Conservation (phyloP, 768 basidiomycete species). For the Thelephora ganbajun region DNA sequence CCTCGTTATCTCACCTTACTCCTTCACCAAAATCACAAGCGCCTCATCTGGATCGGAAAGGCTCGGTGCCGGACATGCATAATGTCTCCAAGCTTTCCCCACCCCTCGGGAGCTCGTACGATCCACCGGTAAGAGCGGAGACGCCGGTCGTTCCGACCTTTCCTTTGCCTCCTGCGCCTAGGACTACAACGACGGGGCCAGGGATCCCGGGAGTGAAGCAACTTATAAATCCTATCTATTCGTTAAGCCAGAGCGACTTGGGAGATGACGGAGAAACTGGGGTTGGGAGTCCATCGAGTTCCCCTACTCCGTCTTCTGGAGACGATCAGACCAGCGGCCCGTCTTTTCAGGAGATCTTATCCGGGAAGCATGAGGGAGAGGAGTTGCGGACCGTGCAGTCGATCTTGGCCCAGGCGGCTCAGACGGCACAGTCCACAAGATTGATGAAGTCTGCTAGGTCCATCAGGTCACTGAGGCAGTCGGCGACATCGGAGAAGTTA, state of each 20-base stretch:
- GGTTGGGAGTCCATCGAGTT: slow-evolving; percentile 12
- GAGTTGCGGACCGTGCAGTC: no score
- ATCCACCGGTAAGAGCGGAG: slow-evolving; percentile 42
- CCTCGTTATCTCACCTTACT: neutral
- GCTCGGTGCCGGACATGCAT: neutral
- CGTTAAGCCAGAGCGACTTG: slow-evolving; percentile 44
- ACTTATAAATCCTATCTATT: slow-evolving; percentile 33
- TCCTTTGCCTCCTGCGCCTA: slow-evolving; percentile 55
- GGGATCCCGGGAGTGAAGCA: slow-evolving; percentile 14
- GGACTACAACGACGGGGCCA: slow-evolving; percentile 8
- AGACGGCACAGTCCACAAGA: no score
- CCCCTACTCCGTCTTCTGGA: slow-evolving; percentile 11
- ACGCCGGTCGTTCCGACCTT: slow-evolving; percentile 47
- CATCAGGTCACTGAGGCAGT: no score
- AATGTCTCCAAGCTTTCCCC: neutral
- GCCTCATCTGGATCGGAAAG: neutral
- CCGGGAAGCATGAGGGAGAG: no score
- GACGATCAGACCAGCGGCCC: neutral
- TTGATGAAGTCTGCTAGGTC: no score
- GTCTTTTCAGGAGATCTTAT: no score
- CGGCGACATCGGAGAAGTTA: no score
- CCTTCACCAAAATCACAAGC: neutral
- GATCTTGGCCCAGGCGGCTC: no score
- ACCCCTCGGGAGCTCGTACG: neutral
- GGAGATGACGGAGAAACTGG: slow-evolving; percentile 12